Evolutionary conservation across 306 rosid species (phyloP), one percentile per base, ranked within the genome.

Genomic region (Carpinus fangiana): DNA sequence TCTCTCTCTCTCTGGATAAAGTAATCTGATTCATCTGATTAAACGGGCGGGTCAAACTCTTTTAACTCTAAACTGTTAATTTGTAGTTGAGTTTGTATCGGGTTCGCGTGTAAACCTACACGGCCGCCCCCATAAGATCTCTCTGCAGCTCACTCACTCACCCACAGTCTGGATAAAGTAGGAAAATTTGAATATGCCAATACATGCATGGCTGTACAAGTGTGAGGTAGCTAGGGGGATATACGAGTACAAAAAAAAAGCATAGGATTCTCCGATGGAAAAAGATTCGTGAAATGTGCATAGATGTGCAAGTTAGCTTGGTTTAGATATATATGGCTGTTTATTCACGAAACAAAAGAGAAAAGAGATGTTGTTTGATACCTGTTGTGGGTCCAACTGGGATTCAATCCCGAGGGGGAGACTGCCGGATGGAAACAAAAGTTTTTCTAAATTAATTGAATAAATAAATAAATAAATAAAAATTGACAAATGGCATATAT

Each of bases 341-440:
- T 64, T 78, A 62, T 80, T 84, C 76, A 77, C 26, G 79, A 84
- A 82, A 51, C 28, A 28, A 81, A 70, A 43, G 56, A 73, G 76
- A 81, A 43, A 62, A 74, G 78, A 81, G 88, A 82, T 82, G 77
- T 83, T 17, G 56, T 83, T 85, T 90, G 84, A 84, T 78, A 72
- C 87, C 82, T 73, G 52, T 51, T 47, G 69, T 84, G 87, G 86
- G 68, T 81, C 82, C 89, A 82, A 80, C 82, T 79, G 89, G 87
- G 87, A 83, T 82, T 82, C 96, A 86, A 86, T 90, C 97, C 87
- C 88, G 76, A 90, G 80, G 84, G 76, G 72, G 50, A 73, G 59
- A 23, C 75, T 76, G 74, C 48, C n/a, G 54, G 34, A 9, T 45
- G 10, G 48, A 47, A 47, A 47, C 51, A 47, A 47, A 47, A 47